Percentiles rank a stretch among this genome's conserved stretches.
Evolutionary conservation across 768 basidiomycete species (phyloP).

Genomic region (Gloeopeniophorella convolvens): DNA sequence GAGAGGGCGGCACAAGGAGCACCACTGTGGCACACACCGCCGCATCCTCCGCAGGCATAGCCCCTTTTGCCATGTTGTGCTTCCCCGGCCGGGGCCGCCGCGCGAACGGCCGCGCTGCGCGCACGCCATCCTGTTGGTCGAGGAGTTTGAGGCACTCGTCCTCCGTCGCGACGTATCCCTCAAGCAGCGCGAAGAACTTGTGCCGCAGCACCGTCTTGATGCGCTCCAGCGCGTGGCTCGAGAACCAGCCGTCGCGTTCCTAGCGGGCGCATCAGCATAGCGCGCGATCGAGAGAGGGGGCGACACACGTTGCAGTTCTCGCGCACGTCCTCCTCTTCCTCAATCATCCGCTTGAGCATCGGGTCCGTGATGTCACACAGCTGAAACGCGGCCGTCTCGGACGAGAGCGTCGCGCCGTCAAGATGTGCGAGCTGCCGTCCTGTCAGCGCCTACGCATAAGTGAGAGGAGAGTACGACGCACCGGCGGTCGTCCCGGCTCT

Average conservation of each 20-base stretch:
- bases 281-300: neutral
- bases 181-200: conserved; percentile 75
- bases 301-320: conserved; percentile 70
- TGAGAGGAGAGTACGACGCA: neutral
- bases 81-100: conserved; percentile 60
- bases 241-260: conserved; percentile 91
- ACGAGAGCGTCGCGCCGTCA: conserved; percentile 78
- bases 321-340: conserved; percentile 59
- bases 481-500: conserved; percentile 21
- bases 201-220: conserved; percentile 82
- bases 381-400: conserved; percentile 91
- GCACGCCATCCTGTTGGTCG: conserved; percentile 29
- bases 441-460: neutral
- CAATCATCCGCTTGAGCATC: conserved; percentile 76
- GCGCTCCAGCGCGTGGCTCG: conserved; percentile 63
- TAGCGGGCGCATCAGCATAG: conserved; percentile 23
- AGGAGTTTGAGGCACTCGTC: conserved; percentile 68
- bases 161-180: conserved; percentile 65
- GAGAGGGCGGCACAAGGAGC: neutral
- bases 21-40: conserved; percentile 45
- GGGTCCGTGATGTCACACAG: conserved; percentile 88
- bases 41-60: conserved; percentile 74
- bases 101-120: conserved; percentile 34
- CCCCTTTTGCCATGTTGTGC: conserved; percentile 87
- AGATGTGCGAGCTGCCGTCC: conserved; percentile 58